phyloP scores from a whole-genome alignment of 2,329 filamentous ascomycete species.

The Cladosporium oxysporum region DNA sequence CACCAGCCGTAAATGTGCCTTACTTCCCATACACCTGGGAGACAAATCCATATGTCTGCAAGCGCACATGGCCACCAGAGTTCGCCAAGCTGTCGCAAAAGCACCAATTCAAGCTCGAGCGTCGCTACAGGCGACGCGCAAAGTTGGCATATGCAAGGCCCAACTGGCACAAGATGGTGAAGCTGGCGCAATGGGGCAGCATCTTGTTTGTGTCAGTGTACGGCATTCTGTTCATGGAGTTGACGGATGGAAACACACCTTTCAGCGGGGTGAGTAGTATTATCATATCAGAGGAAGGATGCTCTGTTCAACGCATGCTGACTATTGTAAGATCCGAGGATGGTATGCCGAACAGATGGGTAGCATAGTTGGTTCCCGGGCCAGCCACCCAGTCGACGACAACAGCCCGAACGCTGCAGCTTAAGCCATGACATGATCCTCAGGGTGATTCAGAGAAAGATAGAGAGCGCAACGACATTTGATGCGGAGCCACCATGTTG shows the following conservation, averaged over 20 bases:
- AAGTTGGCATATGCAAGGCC: slow-evolving; percentile 63
- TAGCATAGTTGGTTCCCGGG: slow-evolving; percentile 5
- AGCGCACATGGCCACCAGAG: slow-evolving; percentile 77
- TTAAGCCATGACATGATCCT: background rate
- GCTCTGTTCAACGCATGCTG: slow-evolving; percentile 2
- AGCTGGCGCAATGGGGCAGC: slow-evolving; percentile 64
- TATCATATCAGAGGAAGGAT: too few species aligned
- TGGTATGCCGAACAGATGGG: slow-evolving; percentile 24
- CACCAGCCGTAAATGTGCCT: slow-evolving; percentile 18
- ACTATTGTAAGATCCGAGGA: slow-evolving; percentile 21
- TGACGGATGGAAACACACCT: slow-evolving; percentile 14
- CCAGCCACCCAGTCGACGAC: slow-evolving; percentile 12
- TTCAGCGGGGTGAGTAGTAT: slow-evolving; percentile 15
- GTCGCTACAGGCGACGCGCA: slow-evolving; percentile 72
- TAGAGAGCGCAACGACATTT: background rate
- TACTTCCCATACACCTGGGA: slow-evolving; percentile 42
- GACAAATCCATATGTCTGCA: slow-evolving; percentile 63
- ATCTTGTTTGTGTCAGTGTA: slow-evolving; percentile 59
- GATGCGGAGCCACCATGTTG: background rate
- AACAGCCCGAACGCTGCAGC: slow-evolving; percentile 22
- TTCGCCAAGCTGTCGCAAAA: slow-evolving; percentile 68
- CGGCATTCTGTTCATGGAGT: slow-evolving; percentile 63
- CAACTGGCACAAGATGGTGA: slow-evolving; percentile 64
- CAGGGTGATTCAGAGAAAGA: background rate
- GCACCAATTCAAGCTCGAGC: slow-evolving; percentile 76